Evolutionary conservation across 2,329 filamentous ascomycete genomes (phyloP), one percentile per base, ranked within the genome.

Genomic region (Phoma sp.): DNA sequence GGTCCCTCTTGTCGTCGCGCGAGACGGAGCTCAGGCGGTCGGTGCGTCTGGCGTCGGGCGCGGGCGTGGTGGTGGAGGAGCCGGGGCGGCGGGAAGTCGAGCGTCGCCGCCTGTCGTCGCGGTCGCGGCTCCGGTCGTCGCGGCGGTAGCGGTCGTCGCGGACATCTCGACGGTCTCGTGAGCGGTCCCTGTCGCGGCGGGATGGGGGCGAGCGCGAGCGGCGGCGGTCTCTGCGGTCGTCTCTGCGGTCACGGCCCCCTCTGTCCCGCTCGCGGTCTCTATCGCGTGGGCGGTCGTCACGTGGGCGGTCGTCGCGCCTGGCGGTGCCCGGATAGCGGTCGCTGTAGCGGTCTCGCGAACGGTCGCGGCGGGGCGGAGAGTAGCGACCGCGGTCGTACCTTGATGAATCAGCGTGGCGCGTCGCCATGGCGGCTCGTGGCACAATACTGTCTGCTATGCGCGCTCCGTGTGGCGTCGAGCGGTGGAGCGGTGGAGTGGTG

Each of bases 371-470:
- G 61, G 65, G 65, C 50, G 67, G 62, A 38, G 63, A 61, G 56
- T 71, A 83, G 76, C 65, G 65, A 61, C 81, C 63, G 55, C 71
- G 69, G 55, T 74, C 70, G 63, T 71, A 85, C 80, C 86, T 89
- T 80, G 86, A 88, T 73, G 87, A 86, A 78, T 90, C 88, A 84
- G 89, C 92, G 86, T 81, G 82, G 81, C 82, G 83, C 77, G 82
- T 81, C 77, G 72, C 70, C 73, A 76, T 76, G 61, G 59, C 57
- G 62, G 62, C 61, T 64, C 59, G 55, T 55, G 64, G 62, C 57
- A 55, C 52, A 53, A 60, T 70, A 68, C 69, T 69, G 54, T 55
- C 43, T 56, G n/a, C 24, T 37, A 17, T 35, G 32, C 29, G 29
- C 12, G 29, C 29, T 31, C 29, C 10, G 3, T 8, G 29, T 5